Conservation (phyloP, 768 basidiomycete species). For the Tylopilus plumbeoviolaceoides region DNA sequence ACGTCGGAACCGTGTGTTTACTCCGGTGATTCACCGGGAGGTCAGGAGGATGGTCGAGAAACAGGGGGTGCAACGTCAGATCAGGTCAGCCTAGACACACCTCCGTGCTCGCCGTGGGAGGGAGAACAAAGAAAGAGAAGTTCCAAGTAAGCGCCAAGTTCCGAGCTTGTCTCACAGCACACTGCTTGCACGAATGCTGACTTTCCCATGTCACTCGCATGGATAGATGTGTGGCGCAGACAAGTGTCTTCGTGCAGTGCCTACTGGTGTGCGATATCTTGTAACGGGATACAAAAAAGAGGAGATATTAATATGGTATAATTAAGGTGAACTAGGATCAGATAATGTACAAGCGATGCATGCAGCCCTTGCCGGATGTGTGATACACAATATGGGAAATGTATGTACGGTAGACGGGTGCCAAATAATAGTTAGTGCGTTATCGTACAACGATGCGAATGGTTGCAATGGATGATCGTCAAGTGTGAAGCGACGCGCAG, state of each 20-base stretch:
- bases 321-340: slow-evolving; percentile 27
- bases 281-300: slow-evolving; percentile 1
- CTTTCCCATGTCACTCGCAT: slow-evolving; percentile 10
- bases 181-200: not conserved
- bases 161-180: slow-evolving; percentile 7
- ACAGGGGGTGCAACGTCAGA: not conserved
- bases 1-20: slow-evolving; percentile 2
- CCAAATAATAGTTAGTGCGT: slow-evolving; percentile 24
- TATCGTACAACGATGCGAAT: slow-evolving; percentile 30
- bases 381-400: slow-evolving; percentile 18
- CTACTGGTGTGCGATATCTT: not conserved
- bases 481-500: not conserved
- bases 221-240: not conserved
- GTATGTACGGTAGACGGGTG: slow-evolving; percentile 25
- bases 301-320: slow-evolving; percentile 33
- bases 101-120: slow-evolving; percentile 16
- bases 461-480: slow-evolving; percentile 18
- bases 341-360: slow-evolving; percentile 27
- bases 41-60: slow-evolving; percentile 4
- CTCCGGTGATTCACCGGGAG: not conserved
- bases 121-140: not conserved
- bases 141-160: not conserved
- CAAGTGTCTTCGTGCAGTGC: not conserved
- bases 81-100: not conserved
- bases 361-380: slow-evolving; percentile 16